These are phyloP conservation scores for Eustoma russellianum DNA, from an alignment of 257 asterid genomes.

Conservation along the genomic window DNA sequence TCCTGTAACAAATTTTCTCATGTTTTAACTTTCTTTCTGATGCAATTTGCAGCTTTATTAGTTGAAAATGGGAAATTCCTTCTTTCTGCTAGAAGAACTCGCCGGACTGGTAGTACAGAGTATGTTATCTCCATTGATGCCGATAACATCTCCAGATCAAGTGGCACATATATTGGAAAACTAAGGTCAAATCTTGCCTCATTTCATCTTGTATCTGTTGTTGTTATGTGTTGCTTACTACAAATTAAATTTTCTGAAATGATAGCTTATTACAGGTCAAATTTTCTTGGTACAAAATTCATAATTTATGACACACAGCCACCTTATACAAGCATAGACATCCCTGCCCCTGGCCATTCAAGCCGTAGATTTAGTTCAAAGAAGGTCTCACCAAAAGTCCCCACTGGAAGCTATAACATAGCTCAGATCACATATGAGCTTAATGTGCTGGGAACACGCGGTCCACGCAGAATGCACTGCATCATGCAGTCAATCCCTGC, in stretches of 20 bases:
- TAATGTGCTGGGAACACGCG: constrained; percentile 93
- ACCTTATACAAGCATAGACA: constrained; percentile 38
- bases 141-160: constrained; percentile 82
- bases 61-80: constrained; percentile 96
- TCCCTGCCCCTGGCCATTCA: constrained; percentile 53
- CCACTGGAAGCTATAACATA: constrained; percentile 75
- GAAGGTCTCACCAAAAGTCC: constrained; percentile 86
- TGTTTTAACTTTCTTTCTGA: not conserved
- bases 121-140: constrained; percentile 92
- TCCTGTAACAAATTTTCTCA: not conserved
- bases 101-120: constrained; percentile 90
- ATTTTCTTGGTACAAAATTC: constrained; percentile 92
- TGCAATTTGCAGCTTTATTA: constrained; percentile 50
- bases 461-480: constrained; percentile 91
- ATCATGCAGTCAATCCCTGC: constrained; percentile 75
- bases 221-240: too few relatives aligned
- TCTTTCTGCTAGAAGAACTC: constrained; percentile 92
- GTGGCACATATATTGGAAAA: constrained; percentile 83
- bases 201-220: not conserved
- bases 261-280: constrained; percentile 46
- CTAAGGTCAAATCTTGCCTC: constrained; percentile 40
- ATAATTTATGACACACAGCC: constrained; percentile 88
- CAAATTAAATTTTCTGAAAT: too few relatives aligned
- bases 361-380: constrained; percentile 74
- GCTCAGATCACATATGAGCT: constrained; percentile 79